Base-by-base conservation (phyloP, 352 stramenopile genomes). In the Globisporangium nunn region DNA sequence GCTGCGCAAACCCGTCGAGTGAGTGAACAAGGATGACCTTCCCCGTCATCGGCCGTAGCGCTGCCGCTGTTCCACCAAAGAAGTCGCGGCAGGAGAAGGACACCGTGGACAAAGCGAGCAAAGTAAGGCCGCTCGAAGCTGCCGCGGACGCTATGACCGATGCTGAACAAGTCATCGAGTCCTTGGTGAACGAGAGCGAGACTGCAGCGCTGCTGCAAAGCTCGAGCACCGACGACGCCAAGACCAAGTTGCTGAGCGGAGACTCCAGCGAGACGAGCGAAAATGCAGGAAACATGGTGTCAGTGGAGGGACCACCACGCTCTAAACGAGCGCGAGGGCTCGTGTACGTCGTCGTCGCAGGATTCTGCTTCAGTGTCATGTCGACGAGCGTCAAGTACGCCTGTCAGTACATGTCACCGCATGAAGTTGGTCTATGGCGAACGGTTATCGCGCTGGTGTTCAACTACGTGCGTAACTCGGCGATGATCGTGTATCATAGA, bases 331-430 rank as follows among this genome's bases (percentile, higher is more conserved):
- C 68, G 15, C 58, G 64, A 40, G 74, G 62, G 0, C 66, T 89
- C 14, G 62, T 62, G 4, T 81, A 71, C 47, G 79, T 89, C 43
- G 67, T 74, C 0, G 68, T 81, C 30, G 63, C 79, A 0, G 71
- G 75, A 0, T 60, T 88, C 54, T 82, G 76, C 59, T 85, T 87
- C 48, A 90, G 80, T 45, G 66, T 85, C 56, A 78, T 81, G 35
- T 87, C 77, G 1, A 71, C 66, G 29, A 84, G 77, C 59, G 66
- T 88, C 64, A 90, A 90, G 58, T 81, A 71, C 44, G 70, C 74
- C 7, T 83, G 74, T 33, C 62, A 69, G 15, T 55, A 64, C 30
- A 56, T 85, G n/a, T 68, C 69, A n/a, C 85, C 80, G 3, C 73
- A 87, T 39, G 74, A 87, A 54, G 72, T 63, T 0, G 71, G 79